These are phyloP conservation scores for Albifimbria verrucaria DNA, from an alignment of 2,329 filamentous ascomycete genomes.

Conservation along the genomic window DNA sequence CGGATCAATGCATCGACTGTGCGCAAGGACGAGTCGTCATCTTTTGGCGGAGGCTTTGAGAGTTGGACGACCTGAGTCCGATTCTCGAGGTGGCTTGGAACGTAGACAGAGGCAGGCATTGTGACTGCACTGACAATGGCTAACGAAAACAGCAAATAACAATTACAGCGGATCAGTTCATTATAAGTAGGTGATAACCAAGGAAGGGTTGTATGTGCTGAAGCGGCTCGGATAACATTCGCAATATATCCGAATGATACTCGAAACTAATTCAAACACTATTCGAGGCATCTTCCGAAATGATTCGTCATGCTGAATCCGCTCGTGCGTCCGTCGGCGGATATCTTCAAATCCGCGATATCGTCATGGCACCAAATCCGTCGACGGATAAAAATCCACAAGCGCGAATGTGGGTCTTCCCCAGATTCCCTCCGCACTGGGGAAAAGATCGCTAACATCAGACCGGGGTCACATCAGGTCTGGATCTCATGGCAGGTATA, in stretches of 20 bases:
- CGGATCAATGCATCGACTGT: conserved; percentile 23
- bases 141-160: neutral
- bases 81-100: conserved; percentile 9
- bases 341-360: neutral
- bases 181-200: neutral
- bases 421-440: neutral
- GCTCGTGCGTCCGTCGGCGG: too few species aligned
- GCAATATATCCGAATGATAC: too few species aligned
- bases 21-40: conserved; percentile 16
- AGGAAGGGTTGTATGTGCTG: neutral
- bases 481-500: too few species aligned
- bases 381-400: neutral
- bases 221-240: too few species aligned
- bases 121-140: conserved; percentile 1
- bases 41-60: neutral
- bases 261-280: too few species aligned
- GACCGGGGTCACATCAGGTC: too few species aligned
- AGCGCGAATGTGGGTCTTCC: neutral
- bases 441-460: too few species aligned
- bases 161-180: neutral
- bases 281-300: too few species aligned
- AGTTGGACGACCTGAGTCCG: conserved; percentile 1
- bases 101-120: conserved; percentile 12
- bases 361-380: neutral
- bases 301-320: too few species aligned